Evolutionary conservation across 768 basidiomycete genomes (phyloP), one percentile per base, ranked within the genome.

Genomic region (Termitomyces sp.): DNA sequence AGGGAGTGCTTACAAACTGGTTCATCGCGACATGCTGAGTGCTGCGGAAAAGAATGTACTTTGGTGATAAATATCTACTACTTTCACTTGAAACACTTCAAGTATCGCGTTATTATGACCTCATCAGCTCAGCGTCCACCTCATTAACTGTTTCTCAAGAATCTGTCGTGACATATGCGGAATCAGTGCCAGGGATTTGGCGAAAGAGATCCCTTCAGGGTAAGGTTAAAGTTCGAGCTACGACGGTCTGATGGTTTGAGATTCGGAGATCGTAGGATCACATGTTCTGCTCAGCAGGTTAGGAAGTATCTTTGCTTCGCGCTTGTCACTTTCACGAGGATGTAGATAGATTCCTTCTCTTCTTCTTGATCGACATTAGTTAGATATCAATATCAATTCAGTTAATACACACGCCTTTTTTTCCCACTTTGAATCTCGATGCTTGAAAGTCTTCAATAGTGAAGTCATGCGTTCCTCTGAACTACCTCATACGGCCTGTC

Each of bases 321-420:
- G 12, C 37, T 24, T 38, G 32, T 22, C 32, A 35, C 15, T 48
- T 43, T 22, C 5, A 43, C 42, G 21, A 43, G 42, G 12, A 22
- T 11, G 44, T 26, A 40, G 49, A n/a, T 22, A 37, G 21, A 21
- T 35, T 49, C 35, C n/a, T 50, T 28, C 48, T 32, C 11, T 40
- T 26, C 43, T 44, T 50, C 49, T 40, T 40, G 49, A 50, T 50
- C 49, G 49, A 50, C 49, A 28, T 38, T 45, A n/a, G 15, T 11
- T 50, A 24, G 9, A 38, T 26, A 50, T 28, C 49, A n/a, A 38
- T 26, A 50, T 28, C 49, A n/a, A 49, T 49, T 37, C 47, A 22
- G 32, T 34, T 22, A 22, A 35, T 17, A 37, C 35, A 9, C 22
- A 44, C 11, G 22, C 42, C 42, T 26, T 26, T 38, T 28, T 11